Evolutionary conservation across 1,139 yeast species (phyloP).

Genomic region (Nakaseomyces bracarensis): DNA sequence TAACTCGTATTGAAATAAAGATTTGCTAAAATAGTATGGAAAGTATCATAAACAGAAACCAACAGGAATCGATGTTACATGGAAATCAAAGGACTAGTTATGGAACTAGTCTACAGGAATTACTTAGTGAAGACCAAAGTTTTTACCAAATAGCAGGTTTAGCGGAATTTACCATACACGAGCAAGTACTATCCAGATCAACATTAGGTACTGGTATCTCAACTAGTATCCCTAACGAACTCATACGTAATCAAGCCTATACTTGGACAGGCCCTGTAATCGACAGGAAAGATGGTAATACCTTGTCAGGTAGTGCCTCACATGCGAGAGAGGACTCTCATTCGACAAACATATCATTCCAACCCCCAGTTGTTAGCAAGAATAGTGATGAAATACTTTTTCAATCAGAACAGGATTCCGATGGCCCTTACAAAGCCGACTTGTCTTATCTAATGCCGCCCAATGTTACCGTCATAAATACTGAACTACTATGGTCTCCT

Average conservation of each 20-base stretch:
- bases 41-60: too few relatives aligned
- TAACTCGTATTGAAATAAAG: too few relatives aligned
- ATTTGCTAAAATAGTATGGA: too few relatives aligned
- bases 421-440: background rate
- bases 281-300: background rate
- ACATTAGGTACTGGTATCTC: background rate
- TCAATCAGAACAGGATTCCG: background rate
- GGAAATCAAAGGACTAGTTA: too few relatives aligned
- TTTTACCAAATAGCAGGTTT: background rate
- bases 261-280: background rate
- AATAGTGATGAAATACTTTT: constrained; percentile 1
- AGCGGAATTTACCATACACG: background rate
- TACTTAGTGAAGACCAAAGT: background rate
- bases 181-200: constrained; percentile 2
- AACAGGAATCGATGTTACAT: too few relatives aligned
- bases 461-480: constrained; percentile 1
- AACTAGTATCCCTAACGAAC: background rate
- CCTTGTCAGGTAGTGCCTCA: background rate
- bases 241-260: background rate
- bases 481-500: constrained; percentile 2
- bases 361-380: background rate
- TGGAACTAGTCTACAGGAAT: background rate
- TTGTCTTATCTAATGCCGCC: background rate
- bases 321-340: background rate
- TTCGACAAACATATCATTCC: background rate